These are phyloP conservation scores for Pseudogymnoascus sp. DNA, from an alignment of 2,329 filamentous ascomycete genomes.

Conservation along the genomic window DNA sequence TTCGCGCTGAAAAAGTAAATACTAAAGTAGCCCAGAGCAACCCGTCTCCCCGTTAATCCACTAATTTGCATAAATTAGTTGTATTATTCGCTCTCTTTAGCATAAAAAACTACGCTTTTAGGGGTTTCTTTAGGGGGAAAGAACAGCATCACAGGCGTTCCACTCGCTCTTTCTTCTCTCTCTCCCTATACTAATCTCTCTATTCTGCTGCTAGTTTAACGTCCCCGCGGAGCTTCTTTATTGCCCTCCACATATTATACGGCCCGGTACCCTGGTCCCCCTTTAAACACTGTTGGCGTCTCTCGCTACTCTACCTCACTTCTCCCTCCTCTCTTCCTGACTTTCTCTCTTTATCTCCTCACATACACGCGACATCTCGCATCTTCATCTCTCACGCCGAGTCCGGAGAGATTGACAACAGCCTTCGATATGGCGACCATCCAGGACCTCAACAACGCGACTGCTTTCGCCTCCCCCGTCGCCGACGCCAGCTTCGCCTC, in stretches of 20 bases:
- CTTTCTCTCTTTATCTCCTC: not conserved
- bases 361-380: not conserved
- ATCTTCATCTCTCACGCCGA: not conserved
- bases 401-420: not conserved
- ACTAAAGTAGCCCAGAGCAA: not conserved
- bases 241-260: not conserved
- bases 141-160: not conserved
- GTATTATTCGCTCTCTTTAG: not conserved
- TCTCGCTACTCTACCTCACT: not conserved
- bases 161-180: not conserved
- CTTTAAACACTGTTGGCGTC: not conserved
- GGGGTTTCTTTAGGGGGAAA: not conserved
- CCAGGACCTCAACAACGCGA: conserved; percentile 27
- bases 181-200: not conserved
- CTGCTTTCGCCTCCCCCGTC: conserved; percentile 16
- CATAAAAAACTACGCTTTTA: not conserved
- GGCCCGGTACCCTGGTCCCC: not conserved
- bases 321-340: not conserved
- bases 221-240: not conserved
- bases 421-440: conserved; percentile 23
- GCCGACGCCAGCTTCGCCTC: conserved; percentile 30
- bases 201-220: not conserved
- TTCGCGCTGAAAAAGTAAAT: not conserved
- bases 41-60: not conserved
- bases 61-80: not conserved